phyloP scores from a whole-genome alignment of 179 eudicot species.

The Amaranthus tricolor region DNA sequence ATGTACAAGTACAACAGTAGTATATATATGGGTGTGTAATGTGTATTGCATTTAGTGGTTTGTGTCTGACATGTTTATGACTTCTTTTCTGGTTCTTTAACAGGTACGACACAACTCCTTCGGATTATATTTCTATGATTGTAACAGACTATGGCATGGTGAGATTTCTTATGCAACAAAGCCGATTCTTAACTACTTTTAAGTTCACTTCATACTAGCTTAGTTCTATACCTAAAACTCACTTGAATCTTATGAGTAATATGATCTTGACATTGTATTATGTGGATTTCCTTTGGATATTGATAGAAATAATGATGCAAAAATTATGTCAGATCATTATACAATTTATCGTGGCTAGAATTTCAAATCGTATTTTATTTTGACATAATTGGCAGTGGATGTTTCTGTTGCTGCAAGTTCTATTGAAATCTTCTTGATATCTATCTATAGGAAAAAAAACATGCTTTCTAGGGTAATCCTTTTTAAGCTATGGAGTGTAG shows the following conservation, averaged over 20 bases:
- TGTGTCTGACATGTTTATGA: background rate
- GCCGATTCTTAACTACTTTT: background rate
- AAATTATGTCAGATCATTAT: too few species aligned
- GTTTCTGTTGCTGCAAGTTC: too few species aligned
- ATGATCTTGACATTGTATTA: background rate
- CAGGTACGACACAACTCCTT: slow-evolving; percentile 95
- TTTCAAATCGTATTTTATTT: too few species aligned
- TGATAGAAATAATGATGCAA: too few species aligned
- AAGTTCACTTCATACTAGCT: background rate
- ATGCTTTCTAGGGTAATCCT: too few species aligned
- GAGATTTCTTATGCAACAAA: slow-evolving; percentile 28
- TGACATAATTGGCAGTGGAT: too few species aligned
- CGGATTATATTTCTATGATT: slow-evolving; percentile 93
- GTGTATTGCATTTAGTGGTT: background rate
- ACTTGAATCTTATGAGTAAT: background rate
- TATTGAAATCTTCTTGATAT: too few species aligned
- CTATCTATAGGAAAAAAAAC: too few species aligned
- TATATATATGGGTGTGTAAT: background rate
- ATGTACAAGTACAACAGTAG: background rate
- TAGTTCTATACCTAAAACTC: background rate
- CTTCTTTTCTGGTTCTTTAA: slow-evolving; percentile 22
- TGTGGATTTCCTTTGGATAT: background rate
- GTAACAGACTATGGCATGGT: slow-evolving; percentile 98
- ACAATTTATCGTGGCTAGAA: too few species aligned
- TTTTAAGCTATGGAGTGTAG: too few species aligned